Base-by-base conservation (phyloP, 345 rosid genomes). In the Sonneratia caseolaris region DNA sequence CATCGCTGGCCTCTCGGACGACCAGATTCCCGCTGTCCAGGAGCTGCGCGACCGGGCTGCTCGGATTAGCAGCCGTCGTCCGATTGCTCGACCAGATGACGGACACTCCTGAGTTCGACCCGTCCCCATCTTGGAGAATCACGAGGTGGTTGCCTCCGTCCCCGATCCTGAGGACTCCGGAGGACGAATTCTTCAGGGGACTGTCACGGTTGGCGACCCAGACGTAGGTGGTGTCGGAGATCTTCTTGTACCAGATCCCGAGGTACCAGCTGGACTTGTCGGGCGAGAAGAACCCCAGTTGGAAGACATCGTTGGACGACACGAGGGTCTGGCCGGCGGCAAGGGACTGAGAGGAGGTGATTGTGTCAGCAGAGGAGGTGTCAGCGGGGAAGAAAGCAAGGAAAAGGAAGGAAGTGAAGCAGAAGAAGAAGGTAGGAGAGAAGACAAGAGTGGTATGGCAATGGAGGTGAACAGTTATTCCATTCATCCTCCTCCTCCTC, bases 141-240 rank as follows among this genome's bases (percentile, higher is more conserved):
- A 73, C 81, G 56, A 87, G 74, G 15, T 47, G 51, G 71, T 76
- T 84, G 21, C 79, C 75, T 11, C 70, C 76, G 66, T 79, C 76
- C 64, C 66, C 79, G 72, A 90, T 75, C 76, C 72, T 80, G 75
- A 94, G 72, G 8, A 49, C 66, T 12, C 5, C 69, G n/a, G 85
- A 89, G 0, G 87, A 37, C 53, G 95, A 82, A 67, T 77, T 71
- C 5, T 82, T 6, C 66, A 94, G 80, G 35, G 97, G 97, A 43
- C 19, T 18, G 79, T 88, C 93, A 73, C 98, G 83, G 80, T 94
- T 91, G 7, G 98, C 97, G 19, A 94, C 91, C 97, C 97, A 94
- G 0, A 86, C 97, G n/a, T 84, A 85, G 3, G 96, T 85, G 80
- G 70, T 81, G 7, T 19, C 19, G 2, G 84, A 70, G 71, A 91